These are phyloP conservation scores for Hypoxylon cercidicola DNA, from an alignment of 495 filamentous ascomycete species.

Conservation along the genomic window DNA sequence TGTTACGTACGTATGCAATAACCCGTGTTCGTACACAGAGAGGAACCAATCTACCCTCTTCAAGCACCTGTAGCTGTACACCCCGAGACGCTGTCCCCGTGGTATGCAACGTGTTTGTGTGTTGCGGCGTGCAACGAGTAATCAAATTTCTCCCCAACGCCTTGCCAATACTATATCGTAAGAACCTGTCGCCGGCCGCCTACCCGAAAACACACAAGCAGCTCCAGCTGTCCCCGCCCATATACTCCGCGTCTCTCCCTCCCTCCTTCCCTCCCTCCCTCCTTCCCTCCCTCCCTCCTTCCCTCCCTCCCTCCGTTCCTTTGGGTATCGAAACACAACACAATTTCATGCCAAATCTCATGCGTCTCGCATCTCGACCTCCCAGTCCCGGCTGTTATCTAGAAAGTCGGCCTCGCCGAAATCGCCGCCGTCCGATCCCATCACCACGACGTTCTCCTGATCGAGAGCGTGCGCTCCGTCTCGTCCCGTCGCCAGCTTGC, in stretches of 20 bases:
- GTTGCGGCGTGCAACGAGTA: background rate
- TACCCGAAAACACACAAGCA: background rate
- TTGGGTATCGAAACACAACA: background rate
- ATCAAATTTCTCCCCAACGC: background rate
- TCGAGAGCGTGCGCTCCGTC: slow-evolving; percentile 25
- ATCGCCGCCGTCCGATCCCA: slow-evolving; percentile 49
- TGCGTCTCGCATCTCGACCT: slow-evolving; percentile 46
- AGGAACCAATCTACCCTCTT: background rate
- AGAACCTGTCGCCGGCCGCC: background rate
- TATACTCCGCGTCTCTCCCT: background rate
- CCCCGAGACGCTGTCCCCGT: background rate
- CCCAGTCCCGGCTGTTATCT: slow-evolving; percentile 26
- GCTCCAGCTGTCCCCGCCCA: background rate
- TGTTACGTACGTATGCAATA: slow-evolving; percentile 1
- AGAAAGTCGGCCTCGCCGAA: slow-evolving; percentile 66
- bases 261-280: background rate
- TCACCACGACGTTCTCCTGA: slow-evolving; percentile 52
- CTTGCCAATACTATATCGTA: background rate
- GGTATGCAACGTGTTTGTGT: background rate
- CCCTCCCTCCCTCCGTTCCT: slow-evolving; percentile 6
- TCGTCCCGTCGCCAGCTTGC: slow-evolving; percentile 20
- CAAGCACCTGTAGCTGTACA: background rate
- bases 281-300: background rate
- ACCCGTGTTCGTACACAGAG: slow-evolving; percentile 2
- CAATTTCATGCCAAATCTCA: slow-evolving; percentile 9